These are phyloP conservation scores for Anaeromyces robustus DNA, from an alignment of 192 early-diverging fungal genomes.

Conservation along the genomic window DNA sequence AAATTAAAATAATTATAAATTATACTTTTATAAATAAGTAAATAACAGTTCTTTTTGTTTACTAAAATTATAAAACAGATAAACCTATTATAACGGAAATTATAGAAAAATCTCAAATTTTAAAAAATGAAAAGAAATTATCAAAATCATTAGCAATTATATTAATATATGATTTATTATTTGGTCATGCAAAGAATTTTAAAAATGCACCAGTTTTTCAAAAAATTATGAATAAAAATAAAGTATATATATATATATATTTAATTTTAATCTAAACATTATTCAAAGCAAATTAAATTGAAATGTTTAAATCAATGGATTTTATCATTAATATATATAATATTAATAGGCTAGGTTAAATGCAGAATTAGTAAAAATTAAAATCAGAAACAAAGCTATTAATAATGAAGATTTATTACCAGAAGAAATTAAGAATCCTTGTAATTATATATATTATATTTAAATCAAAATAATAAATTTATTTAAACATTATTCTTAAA, in stretches of 20 bases:
- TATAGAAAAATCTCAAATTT: constrained; percentile 23
- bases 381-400: constrained; percentile 44
- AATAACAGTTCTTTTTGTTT: no score
- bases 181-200: background rate
- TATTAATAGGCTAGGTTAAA: constrained; percentile 55
- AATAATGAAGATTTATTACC: constrained; percentile 59
- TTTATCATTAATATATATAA: no score
- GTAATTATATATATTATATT: background rate
- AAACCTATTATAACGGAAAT: constrained; percentile 27
- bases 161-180: constrained; percentile 6
- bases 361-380: constrained; percentile 61
- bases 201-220: background rate
- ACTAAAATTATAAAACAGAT: constrained; percentile 22
- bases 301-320: no score
- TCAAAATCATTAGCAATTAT: constrained; percentile 1
- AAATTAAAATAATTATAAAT: no score
- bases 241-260: background rate
- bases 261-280: constrained; percentile 18
- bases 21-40: no score
- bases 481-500: no score
- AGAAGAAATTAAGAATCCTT: constrained; percentile 22
- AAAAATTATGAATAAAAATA: background rate
- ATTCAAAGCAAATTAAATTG: constrained; percentile 47
- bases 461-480: no score
- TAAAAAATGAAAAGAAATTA: constrained; percentile 13